These are phyloP conservation scores for Thamnidium elegans DNA, from an alignment of 192 early-diverging fungal species.

Conservation along the genomic window DNA sequence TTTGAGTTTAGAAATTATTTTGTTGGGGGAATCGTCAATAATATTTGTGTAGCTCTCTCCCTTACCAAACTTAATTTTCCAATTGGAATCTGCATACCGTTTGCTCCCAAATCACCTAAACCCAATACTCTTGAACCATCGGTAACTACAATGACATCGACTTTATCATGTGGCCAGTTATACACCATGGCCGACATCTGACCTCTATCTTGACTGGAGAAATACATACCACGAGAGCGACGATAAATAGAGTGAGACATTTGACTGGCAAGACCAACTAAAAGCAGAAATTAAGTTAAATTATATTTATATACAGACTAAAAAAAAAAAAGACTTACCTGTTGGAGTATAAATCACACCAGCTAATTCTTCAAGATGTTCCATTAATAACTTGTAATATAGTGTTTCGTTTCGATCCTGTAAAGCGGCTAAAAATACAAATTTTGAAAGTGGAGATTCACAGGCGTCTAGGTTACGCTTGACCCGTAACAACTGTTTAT, in stretches of 20 bases:
- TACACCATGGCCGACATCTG: conserved; percentile 75
- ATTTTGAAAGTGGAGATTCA: conserved; percentile 70
- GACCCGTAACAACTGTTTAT: conserved; percentile 48
- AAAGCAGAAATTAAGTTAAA: background rate
- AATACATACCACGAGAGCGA: conserved; percentile 50
- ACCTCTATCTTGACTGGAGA: conserved; percentile 59
- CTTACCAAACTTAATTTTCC: conserved; percentile 82
- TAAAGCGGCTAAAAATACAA: conserved; percentile 79
- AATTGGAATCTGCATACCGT: conserved; percentile 92
- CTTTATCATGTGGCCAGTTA: conserved; percentile 69
- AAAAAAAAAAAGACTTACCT: background rate
- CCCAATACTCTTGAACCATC: conserved; percentile 92
- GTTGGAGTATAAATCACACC: conserved; percentile 45
- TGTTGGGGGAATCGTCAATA: no score
- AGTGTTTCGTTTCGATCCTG: conserved; percentile 75
- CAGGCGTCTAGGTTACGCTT: conserved; percentile 48
- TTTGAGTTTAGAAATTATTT: background rate
- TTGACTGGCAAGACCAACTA: conserved; percentile 48
- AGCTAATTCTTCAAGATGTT: conserved; percentile 68
- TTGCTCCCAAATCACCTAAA: conserved; percentile 89
- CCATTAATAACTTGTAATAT: conserved; percentile 79
- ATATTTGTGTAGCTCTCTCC: background rate
- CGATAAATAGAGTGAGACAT: conserved; percentile 51
- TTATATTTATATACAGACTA: conserved; percentile 5
- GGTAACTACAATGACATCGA: conserved; percentile 77